Percentiles rank a stretch among this genome's conserved stretches.
These are phyloP conservation scores for Breynia disticha DNA, from an alignment of 441 rosid species.

Conservation along the genomic window DNA sequence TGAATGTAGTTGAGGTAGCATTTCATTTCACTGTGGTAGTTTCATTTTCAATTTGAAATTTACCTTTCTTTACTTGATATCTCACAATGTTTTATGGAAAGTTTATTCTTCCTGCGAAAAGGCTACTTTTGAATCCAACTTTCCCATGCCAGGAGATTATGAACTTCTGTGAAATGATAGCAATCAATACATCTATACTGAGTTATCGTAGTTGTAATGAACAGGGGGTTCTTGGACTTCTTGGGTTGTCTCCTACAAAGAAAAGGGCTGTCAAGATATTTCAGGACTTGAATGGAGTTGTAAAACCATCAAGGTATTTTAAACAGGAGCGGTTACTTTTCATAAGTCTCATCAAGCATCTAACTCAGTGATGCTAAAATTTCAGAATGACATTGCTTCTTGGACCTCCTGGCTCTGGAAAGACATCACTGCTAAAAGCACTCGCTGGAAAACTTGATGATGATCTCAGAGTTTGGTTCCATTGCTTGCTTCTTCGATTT, in stretches of 20 bases:
- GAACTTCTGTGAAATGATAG: background rate
- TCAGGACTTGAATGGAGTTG: conserved; percentile 36
- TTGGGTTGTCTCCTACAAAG: conserved; percentile 37
- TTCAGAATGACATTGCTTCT: conserved; percentile 56
- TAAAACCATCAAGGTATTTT: conserved; percentile 46
- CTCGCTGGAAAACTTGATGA: conserved; percentile 30
- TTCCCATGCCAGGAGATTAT: too few relatives aligned
- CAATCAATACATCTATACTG: background rate
- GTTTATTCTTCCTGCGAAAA: too few relatives aligned
- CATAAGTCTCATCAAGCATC: too few relatives aligned
- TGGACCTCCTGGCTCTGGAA: conserved; percentile 53
- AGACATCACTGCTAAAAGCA: conserved; percentile 39
- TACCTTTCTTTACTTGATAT: background rate
- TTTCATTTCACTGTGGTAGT: background rate
- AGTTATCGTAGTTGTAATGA: background rate
- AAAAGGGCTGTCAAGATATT: conserved; percentile 36
- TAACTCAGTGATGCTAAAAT: too few relatives aligned
- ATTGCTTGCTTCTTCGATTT: background rate
- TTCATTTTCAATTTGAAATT: background rate
- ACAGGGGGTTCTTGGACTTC: conserved; percentile 32
- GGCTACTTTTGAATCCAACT: too few relatives aligned
- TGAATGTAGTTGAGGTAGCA: conserved; percentile 51
- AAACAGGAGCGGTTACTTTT: background rate
- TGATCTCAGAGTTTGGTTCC: conserved; percentile 23
- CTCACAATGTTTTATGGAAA: too few relatives aligned